Conservation (phyloP, 1,284 basidiomycete species). For the Malassezia psittaci region DNA sequence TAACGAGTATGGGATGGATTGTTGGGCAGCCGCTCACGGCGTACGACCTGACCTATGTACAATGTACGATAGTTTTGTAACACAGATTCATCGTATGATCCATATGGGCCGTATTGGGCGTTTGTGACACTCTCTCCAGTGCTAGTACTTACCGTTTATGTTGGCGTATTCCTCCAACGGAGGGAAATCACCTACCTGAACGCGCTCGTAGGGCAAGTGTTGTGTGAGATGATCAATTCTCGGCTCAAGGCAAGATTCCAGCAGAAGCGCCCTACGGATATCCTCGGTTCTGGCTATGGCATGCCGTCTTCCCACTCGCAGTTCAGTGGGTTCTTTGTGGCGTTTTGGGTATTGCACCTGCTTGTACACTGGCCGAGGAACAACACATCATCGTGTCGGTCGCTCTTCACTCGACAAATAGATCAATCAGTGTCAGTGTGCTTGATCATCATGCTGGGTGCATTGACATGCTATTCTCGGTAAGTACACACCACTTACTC, state of each 20-base stretch:
- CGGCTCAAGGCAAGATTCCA: slow-evolving; percentile 61
- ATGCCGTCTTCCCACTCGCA: slow-evolving; percentile 81
- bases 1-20: neutral
- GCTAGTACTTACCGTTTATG: slow-evolving; percentile 55
- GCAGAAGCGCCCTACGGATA: slow-evolving; percentile 60
- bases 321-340: slow-evolving; percentile 74
- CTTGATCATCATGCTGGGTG: slow-evolving; percentile 55
- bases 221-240: slow-evolving; percentile 64
- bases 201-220: slow-evolving; percentile 70
- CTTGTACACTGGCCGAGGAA: slow-evolving; percentile 59
- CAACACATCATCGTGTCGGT: slow-evolving; percentile 49
- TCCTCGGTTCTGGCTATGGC: slow-evolving; percentile 65
- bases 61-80: slow-evolving; percentile 20
- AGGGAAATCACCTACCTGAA: slow-evolving; percentile 66
- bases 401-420: slow-evolving; percentile 21
- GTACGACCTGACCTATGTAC: slow-evolving; percentile 39
- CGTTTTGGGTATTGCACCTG: slow-evolving; percentile 65
- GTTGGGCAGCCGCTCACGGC: slow-evolving; percentile 7
- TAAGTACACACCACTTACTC: slow-evolving; percentile 8
- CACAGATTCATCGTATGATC: slow-evolving; percentile 18
- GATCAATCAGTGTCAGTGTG: slow-evolving; percentile 51
- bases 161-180: slow-evolving; percentile 62
- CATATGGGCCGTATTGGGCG: slow-evolving; percentile 27
- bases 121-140: slow-evolving; percentile 41
- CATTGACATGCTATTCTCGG: slow-evolving; percentile 65